These are phyloP conservation scores for Coemansia sp. DNA, from an alignment of 192 early-diverging fungal genomes.

Conservation along the genomic window DNA sequence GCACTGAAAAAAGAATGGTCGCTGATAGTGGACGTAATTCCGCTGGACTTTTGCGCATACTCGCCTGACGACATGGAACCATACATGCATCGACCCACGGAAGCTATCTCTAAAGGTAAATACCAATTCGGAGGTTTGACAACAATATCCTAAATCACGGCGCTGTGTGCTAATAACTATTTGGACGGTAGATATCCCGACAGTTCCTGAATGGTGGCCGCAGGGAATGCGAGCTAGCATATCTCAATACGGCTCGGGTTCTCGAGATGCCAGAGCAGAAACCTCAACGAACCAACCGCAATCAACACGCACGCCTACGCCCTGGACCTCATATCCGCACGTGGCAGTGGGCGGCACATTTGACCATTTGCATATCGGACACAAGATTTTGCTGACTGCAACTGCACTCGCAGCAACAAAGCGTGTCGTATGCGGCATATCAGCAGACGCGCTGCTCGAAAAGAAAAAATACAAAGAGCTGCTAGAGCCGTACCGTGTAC, in stretches of 20 bases:
- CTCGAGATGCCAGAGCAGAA: not conserved
- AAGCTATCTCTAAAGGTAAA: slow-evolving; percentile 21
- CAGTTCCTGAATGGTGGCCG: slow-evolving; percentile 45
- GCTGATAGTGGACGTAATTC: slow-evolving; percentile 25
- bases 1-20: slow-evolving; percentile 10
- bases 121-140: too few relatives aligned
- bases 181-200: slow-evolving; percentile 8
- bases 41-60: slow-evolving; percentile 45
- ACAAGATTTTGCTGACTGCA: slow-evolving; percentile 88
- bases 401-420: slow-evolving; percentile 66
- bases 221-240: slow-evolving; percentile 14
- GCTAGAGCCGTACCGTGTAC: slow-evolving; percentile 64
- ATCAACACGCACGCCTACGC: slow-evolving; percentile 9
- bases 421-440: slow-evolving; percentile 70
- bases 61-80: slow-evolving; percentile 37
- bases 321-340: slow-evolving; percentile 37
- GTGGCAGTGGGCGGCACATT: slow-evolving; percentile 87
- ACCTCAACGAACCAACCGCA: not conserved
- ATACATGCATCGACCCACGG: slow-evolving; percentile 15
- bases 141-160: not conserved
- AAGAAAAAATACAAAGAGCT: slow-evolving; percentile 68
- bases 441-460: slow-evolving; percentile 61
- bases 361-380: slow-evolving; percentile 93
- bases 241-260: not conserved
- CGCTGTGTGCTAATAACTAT: not conserved